Percentiles rank a stretch among this genome's conserved stretches.
Evolutionary conservation across 179 eudicot species (phyloP).

Genomic region (Pouteria campechiana): DNA sequence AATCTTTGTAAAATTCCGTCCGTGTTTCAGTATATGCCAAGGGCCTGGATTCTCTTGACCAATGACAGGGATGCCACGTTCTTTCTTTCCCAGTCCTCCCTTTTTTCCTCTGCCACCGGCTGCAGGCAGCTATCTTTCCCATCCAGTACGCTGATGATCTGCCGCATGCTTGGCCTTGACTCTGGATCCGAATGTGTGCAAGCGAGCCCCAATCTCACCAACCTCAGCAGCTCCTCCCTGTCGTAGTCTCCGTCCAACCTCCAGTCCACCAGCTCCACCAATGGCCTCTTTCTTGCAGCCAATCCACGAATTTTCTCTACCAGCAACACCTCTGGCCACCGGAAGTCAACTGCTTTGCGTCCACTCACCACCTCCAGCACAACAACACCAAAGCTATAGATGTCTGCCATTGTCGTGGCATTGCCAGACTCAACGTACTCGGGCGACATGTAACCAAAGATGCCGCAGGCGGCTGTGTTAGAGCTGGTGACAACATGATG

Average conservation of each 20-base stretch:
- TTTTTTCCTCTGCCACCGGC: slow-evolving; percentile 35
- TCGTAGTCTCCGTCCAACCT: slow-evolving; percentile 47
- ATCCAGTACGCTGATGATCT: slow-evolving; percentile 60
- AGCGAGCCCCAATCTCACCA: slow-evolving; percentile 63
- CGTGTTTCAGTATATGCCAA: slow-evolving; percentile 60
- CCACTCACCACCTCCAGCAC: slow-evolving; percentile 80
- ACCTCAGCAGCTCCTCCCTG: slow-evolving; percentile 32
- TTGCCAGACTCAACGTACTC: slow-evolving; percentile 84
- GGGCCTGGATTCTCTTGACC: slow-evolving; percentile 69
- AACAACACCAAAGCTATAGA: slow-evolving; percentile 87
- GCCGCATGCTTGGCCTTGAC: slow-evolving; percentile 62
- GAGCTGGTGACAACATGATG: slow-evolving; percentile 41
- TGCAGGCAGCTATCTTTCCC: slow-evolving; percentile 46
- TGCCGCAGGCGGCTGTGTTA: slow-evolving; percentile 53
- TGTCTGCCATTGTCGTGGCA: slow-evolving; percentile 71
- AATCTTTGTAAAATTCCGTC: too few species aligned
- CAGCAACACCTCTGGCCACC: slow-evolving; percentile 56
- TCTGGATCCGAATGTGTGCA: slow-evolving; percentile 64
- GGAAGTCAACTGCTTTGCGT: slow-evolving; percentile 74
- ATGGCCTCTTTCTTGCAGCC: slow-evolving; percentile 31
- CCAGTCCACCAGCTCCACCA: slow-evolving; percentile 50
- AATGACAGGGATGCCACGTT: slow-evolving; percentile 51
- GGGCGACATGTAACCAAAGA: slow-evolving; percentile 91
- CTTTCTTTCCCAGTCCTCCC: slow-evolving; percentile 58
- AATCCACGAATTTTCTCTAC: slow-evolving; percentile 45